A percentile compares a stretch with the other conserved stretches of the same genome.
These are phyloP conservation scores for Hymenoscyphus albidus DNA, from an alignment of 2,329 filamentous ascomycete species.

Conservation along the genomic window DNA sequence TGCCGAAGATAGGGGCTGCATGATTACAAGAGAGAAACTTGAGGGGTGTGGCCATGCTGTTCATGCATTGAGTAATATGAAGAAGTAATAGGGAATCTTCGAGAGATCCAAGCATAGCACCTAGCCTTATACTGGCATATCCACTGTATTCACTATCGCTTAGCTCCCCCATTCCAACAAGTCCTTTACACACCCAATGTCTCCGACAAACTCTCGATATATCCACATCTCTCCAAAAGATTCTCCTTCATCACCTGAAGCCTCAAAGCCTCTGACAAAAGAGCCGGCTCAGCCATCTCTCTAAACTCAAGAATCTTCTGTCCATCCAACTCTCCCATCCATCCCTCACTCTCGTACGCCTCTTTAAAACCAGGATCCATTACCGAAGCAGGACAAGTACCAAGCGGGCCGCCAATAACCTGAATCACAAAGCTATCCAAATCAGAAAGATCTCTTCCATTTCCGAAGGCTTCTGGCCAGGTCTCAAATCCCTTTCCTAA, in stretches of 20 bases:
- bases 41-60: not conserved
- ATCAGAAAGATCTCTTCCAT: not conserved
- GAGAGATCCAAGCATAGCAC: too few relatives aligned
- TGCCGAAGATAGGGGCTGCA: not conserved
- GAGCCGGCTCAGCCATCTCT: not conserved
- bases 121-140: too few relatives aligned
- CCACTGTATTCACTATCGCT: too few relatives aligned
- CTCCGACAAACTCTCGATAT: slow-evolving; percentile 1
- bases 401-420: not conserved
- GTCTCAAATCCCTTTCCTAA: not conserved
- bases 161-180: too few relatives aligned
- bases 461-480: not conserved
- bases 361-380: not conserved
- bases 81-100: too few relatives aligned
- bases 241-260: not conserved
- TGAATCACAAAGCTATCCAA: not conserved
- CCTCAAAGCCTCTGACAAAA: not conserved
- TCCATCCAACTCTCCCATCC: not conserved
- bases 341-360: not conserved
- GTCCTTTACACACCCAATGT: not conserved
- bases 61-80: not conserved
- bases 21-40: not conserved
- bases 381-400: not conserved
- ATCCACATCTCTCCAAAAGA: not conserved
- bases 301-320: not conserved